These are phyloP conservation scores for Lactarius sanguifluus DNA, from an alignment of 768 basidiomycete genomes.

Conservation along the genomic window DNA sequence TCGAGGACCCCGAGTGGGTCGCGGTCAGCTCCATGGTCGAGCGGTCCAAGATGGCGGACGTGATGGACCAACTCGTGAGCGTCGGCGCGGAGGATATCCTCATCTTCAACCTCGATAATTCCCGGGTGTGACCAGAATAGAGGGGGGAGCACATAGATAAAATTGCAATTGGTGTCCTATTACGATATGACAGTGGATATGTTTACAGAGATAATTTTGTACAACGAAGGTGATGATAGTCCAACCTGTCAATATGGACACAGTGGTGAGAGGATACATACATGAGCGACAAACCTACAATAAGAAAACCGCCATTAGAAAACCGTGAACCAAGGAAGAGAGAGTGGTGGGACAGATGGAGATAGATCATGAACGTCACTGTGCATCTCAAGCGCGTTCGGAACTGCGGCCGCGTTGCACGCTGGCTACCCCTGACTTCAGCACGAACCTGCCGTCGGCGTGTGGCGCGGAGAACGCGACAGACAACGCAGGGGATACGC, in stretches of 20 bases:
- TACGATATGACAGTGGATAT: conserved; percentile 15
- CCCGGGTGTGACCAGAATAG: conserved; percentile 62
- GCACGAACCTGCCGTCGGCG: conserved; percentile 23
- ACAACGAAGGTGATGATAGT: conserved; percentile 9
- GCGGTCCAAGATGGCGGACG: conserved; percentile 71
- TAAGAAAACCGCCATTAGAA: conserved; percentile 19
- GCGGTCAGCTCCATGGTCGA: conserved; percentile 93
- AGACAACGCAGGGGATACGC: conserved; percentile 22
- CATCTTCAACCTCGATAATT: conserved; percentile 89
- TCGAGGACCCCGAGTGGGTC: conserved; percentile 87
- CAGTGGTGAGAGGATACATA: conserved; percentile 10
- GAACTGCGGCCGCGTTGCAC: conserved; percentile 18
- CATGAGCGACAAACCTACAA: background rate
- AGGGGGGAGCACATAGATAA: background rate
- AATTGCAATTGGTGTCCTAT: conserved; percentile 7
- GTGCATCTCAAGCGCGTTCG: background rate
- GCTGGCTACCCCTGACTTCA: conserved; percentile 4
- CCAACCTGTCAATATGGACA: background rate
- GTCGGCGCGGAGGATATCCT: conserved; percentile 90
- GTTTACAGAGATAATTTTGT: conserved; percentile 6
- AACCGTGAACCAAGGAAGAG: conserved; percentile 14
- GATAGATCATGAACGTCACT: background rate
- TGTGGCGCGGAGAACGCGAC: conserved; percentile 19
- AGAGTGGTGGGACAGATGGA: conserved; percentile 11
- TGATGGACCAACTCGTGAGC: conserved; percentile 85